Base-by-base conservation (phyloP, 2,329 filamentous ascomycete species). In the Phaeoacremonium minimum region DNA sequence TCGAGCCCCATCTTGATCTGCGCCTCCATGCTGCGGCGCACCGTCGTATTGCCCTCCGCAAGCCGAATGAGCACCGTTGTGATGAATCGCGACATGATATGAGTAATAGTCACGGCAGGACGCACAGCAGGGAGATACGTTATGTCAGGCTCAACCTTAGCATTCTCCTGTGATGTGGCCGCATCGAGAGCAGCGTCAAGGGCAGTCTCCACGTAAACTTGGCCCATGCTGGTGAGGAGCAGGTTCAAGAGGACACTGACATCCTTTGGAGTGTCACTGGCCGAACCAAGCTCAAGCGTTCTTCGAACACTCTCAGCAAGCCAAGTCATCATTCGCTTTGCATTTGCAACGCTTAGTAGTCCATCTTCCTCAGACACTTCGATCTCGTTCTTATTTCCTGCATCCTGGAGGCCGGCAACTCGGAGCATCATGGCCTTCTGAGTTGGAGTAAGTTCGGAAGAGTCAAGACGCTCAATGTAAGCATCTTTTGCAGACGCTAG, bases 241-340 rank as follows among this genome's bases (percentile, higher is more conserved):
- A 97, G 75, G 55, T 84, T 85, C 20, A 96, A 74, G 16, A 97
- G 73, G 42, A 87, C 81, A 31, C 84, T 85, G 38, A 97, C 87
- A 58, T 98, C 93, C 59, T 95, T 97, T 13, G 93, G 88, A 5
- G 89, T 96, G 49, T 98, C 93, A 39, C 76, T 84, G 35, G 83
- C 82, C 16, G 87, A 84, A 16, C 87, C 89, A n/a, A 98, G 72
- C 59, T 98, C 93, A 8, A 98, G 72, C 0, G 89, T 88, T 45
- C 93, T 76, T 28, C 93, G 86, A 16, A 98, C 91, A 44, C 87
- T 89, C 67, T 98, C 93, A 3, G 93, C 93, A 28, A 98, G 69
- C 93, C 93, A 98, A 56, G 87, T 94, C 42, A 98, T 75, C 90
- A 98, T 98, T 39, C 93, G 79, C 64, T 97, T 97, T n/a, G 90